Base-by-base conservation (phyloP, 495 filamentous ascomycete genomes). In the Oidiodendron maius region DNA sequence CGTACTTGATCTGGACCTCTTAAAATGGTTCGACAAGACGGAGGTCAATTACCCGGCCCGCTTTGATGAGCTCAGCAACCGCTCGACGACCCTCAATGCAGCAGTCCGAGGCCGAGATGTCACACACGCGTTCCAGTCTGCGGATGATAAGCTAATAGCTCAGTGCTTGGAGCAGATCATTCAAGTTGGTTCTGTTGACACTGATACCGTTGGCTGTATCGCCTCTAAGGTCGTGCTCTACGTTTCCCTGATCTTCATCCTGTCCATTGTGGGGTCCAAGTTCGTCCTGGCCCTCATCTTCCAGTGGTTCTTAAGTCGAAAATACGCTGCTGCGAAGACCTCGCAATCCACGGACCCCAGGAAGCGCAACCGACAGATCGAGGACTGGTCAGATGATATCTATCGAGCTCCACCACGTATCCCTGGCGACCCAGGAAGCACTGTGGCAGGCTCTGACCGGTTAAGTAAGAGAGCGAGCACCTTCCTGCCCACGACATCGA, bases 311-410 rank as follows among this genome's bases (percentile, higher is more conserved):
- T 70, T 96, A 50, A 83, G 84, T 53, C 82, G 82, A 51, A 83
- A 80, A 23, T 91, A 89, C 60, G 91, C 82, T 8, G 86, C 93
- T 0, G 66, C 74, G 22, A 90, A 82, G 58, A 87, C 91, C 2
- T 86, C 82, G 10, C 74, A 78, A 48, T 71, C 73, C 4, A 75
- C 84, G 2, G 82, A 90, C 63, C 73, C 76, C 38, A 87, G 86
- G 61, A 83, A 86, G 62, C 80, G 94, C 37, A 83, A 91, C 46
- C 83, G 88, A 50, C 88, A 97, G 62, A 99, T 99, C 48, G 94
- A 99, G 65, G 91, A 96, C 54, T 99, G 94, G 94, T 84, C 82
- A 11, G 91, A 99, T 51, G 94, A 99, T 56, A 97, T 97, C 58
- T 96, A 97, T 59, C 83, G 89, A 22, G 84, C 90, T 10, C 87